A percentile compares a stretch with the other conserved stretches of the same genome.
Evolutionary conservation across 306 rosid species (phyloP).

Genomic region (Sphenostylis stenocarpa): DNA sequence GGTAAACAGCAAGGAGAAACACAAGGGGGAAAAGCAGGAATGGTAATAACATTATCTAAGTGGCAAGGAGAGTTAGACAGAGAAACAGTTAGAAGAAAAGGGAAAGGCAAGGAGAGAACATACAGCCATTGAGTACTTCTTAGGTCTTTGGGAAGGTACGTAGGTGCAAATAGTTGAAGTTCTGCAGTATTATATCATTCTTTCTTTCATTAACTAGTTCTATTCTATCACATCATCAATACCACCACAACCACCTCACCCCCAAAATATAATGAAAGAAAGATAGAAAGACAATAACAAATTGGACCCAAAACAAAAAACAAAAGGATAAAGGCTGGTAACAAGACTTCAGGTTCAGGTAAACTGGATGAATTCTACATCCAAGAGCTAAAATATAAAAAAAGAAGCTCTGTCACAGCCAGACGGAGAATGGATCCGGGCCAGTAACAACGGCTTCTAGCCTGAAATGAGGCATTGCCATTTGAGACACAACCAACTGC

Average conservation of each 20-base stretch:
- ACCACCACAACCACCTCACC: neutral
- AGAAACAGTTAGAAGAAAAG: neutral
- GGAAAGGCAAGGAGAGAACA: neutral
- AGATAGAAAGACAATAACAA: neutral
- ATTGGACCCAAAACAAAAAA: neutral
- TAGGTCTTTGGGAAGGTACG: neutral
- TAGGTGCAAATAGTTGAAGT: neutral
- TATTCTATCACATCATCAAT: neutral
- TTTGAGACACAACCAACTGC: neutral
- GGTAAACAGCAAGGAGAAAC: neutral
- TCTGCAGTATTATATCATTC: neutral
- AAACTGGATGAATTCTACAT: neutral
- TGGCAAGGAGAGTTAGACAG: neutral
- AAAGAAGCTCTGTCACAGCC: neutral
- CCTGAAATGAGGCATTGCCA: neutral
- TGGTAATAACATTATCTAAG: neutral
- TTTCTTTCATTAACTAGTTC: neutral
- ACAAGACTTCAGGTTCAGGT: neutral
- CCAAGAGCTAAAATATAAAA: neutral
- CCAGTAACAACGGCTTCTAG: neutral
- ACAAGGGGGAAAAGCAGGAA: neutral
- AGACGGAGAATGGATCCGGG: neutral
- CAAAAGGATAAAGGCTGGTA: neutral
- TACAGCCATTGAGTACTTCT: neutral
- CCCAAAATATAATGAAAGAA: neutral